A percentile compares a stretch with the other conserved stretches of the same genome.
Evolutionary conservation across 441 rosid genomes (phyloP).

Genomic region (Pelargonium myrrhifolium): DNA sequence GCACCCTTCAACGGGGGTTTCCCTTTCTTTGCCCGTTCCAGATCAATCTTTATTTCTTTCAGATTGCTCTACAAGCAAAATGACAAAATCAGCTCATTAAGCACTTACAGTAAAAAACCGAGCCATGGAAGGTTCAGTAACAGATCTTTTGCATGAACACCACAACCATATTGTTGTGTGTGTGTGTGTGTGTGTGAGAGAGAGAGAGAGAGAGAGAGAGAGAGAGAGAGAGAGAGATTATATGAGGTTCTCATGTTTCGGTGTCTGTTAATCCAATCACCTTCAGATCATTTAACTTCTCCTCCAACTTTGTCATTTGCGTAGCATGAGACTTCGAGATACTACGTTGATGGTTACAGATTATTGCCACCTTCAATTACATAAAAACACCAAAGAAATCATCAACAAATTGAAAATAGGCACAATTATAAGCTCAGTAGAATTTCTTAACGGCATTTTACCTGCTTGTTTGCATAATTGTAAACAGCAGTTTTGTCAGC

Average conservation of each 20-base stretch:
- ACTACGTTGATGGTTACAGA: constrained; percentile 97
- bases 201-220: too few species aligned
- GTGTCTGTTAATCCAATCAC: constrained; percentile 22
- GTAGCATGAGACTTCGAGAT: constrained; percentile 83
- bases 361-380: constrained; percentile 80
- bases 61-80: constrained; percentile 43
- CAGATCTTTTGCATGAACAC: not conserved
- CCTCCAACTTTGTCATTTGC: constrained; percentile 77
- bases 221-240: too few species aligned
- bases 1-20: constrained; percentile 80
- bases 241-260: too few species aligned
- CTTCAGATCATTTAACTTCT: constrained; percentile 79
- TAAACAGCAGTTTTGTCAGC: constrained; percentile 70
- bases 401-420: not conserved
- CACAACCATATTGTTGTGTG: not conserved
- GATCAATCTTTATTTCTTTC: constrained; percentile 63
- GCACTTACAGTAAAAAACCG: not conserved
- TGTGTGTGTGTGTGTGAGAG: too few species aligned
- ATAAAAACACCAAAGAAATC: not conserved
- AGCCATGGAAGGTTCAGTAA: not conserved
- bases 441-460: constrained; percentile 17
- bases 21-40: constrained; percentile 87
- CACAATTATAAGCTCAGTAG: not conserved
- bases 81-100: constrained; percentile 15
- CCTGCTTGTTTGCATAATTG: constrained; percentile 91